Evolutionary conservation across 140 eudicot genomes (phyloP), one percentile per base, ranked within the genome.

Genomic region (Cichorium intybus): DNA sequence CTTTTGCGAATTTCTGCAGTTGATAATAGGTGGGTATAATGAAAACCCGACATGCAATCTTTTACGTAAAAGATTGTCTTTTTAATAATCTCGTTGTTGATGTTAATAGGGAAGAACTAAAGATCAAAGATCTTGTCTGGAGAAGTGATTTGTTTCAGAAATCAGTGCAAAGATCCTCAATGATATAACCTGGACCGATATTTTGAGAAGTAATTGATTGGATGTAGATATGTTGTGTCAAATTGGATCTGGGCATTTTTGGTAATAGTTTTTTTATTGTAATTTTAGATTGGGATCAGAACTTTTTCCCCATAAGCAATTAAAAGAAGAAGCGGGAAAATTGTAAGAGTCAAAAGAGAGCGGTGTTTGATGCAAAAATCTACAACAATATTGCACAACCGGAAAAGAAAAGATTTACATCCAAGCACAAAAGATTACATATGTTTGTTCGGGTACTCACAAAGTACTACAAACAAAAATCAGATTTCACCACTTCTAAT

Each of bases 151-250:
- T 94, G 99, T 29, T 94, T 94, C 60, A 97, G 96, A 70, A 94
- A 94, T 77, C 94, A 95, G 28, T 94, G 99, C 70, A 94, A 86
- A 79, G 99, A 94, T 84, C 99, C 99, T 74, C 99, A 94, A 60
- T 94, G 97, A 94, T 97, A 93, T 63, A 81, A 93, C 74, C 77
- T 93, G 85, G 99, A 93, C 73, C 90, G 99, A 49, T 93, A 94
- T 73, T 85, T 92, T 77, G 95, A 83, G 71, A 92, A 92, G 98
- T 92, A 82, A 77, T 39, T 61, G 18, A 4, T 43, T 14, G 49
- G 22, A 79, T 41, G 29, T 55, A 9, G 10, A 31, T 69, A 24
- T 39, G 0, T 26, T 49, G 39, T 59, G 37, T 57, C 15, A 55
- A 79, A 43, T 15, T 58, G 45, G 71, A 60, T 18, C 62, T 10